These are phyloP conservation scores for Trichosporon sp. DNA, from an alignment of 1,284 basidiomycete species.

Conservation along the genomic window DNA sequence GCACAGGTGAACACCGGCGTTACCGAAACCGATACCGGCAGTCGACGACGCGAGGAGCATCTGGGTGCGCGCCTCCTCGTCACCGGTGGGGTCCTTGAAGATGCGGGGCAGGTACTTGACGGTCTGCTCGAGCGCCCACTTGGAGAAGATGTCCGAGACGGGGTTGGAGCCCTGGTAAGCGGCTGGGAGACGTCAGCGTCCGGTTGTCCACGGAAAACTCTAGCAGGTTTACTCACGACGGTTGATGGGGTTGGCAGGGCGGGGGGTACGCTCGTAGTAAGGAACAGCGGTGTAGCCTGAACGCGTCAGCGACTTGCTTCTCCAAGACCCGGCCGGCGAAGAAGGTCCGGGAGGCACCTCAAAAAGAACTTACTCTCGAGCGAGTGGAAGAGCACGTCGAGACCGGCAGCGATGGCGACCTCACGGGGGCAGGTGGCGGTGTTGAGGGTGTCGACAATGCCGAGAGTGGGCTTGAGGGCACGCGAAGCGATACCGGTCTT, in stretches of 20 bases:
- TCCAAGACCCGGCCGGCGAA: background rate
- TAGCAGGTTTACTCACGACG: constrained; percentile 45
- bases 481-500: constrained; percentile 95
- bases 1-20: constrained; percentile 85
- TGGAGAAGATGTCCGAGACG: constrained; percentile 90
- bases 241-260: constrained; percentile 82
- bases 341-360: background rate
- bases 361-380: constrained; percentile 61
- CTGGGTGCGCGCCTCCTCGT: constrained; percentile 78
- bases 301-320: background rate
- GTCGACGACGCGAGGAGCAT: constrained; percentile 67
- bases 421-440: constrained; percentile 77
- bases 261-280: constrained; percentile 80
- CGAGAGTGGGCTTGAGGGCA: constrained; percentile 82
- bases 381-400: constrained; percentile 92
- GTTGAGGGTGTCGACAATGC: constrained; percentile 79
- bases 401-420: constrained; percentile 83
- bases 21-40: constrained; percentile 93
- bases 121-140: constrained; percentile 88
- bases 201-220: background rate
- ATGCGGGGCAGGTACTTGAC: constrained; percentile 86
- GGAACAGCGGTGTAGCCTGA: constrained; percentile 38
- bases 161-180: constrained; percentile 97
- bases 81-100: constrained; percentile 65
- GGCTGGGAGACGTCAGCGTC: constrained; percentile 9